Conservation (phyloP, 2,329 filamentous ascomycete species). For the Talaromyces sp. region DNA sequence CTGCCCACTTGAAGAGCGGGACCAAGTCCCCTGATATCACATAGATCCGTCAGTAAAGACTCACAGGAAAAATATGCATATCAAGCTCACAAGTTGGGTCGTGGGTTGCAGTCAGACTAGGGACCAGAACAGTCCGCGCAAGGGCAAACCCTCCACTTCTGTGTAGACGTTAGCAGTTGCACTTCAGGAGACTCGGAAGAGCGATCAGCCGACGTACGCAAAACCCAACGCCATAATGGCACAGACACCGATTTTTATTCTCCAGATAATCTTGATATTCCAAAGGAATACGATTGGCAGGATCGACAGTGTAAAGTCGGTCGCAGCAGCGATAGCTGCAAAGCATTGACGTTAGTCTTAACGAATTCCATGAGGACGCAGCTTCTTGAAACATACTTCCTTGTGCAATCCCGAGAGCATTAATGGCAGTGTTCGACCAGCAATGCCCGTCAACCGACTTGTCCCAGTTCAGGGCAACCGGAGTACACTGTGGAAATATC, state of each 20-base stretch:
- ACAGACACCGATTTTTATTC: slow-evolving; percentile 15
- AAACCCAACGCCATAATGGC: slow-evolving; percentile 17
- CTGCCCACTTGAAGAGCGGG: slow-evolving; percentile 13
- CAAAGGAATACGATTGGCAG: slow-evolving; percentile 15
- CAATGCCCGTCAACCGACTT: slow-evolving; percentile 14
- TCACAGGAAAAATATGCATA: neutral
- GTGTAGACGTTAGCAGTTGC: neutral
- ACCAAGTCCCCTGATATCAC: slow-evolving; percentile 7
- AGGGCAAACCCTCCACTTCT: slow-evolving; percentile 14
- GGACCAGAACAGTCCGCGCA: slow-evolving; percentile 13
- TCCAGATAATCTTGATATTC: slow-evolving; percentile 13
- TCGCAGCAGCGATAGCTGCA: slow-evolving; percentile 16
- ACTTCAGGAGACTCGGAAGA: neutral
- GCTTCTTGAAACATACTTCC: neutral
- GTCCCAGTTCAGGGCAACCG: slow-evolving; percentile 14
- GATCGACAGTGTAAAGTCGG: slow-evolving; percentile 12
- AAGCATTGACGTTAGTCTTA: neutral
- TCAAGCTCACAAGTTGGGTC: slow-evolving; percentile 11
- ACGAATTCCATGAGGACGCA: neutral
- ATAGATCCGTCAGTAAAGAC: neutral
- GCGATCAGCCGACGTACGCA: slow-evolving; percentile 2
- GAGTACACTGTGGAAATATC: slow-evolving; percentile 17
- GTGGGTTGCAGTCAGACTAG: slow-evolving; percentile 10
- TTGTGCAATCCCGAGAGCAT: slow-evolving; percentile 15
- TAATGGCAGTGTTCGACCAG: slow-evolving; percentile 15